Percentiles rank a stretch among this genome's conserved stretches.
These are phyloP conservation scores for Phytophthora podocarpi DNA, from an alignment of 352 stramenopile genomes.

Conservation along the genomic window DNA sequence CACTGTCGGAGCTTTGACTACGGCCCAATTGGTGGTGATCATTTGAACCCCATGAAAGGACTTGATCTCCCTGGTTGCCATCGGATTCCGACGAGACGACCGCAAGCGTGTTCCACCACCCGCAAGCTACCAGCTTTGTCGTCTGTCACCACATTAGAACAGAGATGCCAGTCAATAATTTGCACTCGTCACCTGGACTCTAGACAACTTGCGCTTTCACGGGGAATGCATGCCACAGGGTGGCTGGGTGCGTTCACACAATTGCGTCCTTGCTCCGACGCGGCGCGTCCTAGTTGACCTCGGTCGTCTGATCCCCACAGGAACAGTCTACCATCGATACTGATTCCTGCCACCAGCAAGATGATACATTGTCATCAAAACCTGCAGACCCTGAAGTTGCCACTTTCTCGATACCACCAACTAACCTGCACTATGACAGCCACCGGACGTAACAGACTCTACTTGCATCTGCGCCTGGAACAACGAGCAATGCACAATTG, in stretches of 20 bases:
- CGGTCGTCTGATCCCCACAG: conserved; percentile 76
- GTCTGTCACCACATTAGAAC: conserved; percentile 18
- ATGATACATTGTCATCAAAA: background rate
- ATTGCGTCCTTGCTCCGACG: conserved; percentile 10
- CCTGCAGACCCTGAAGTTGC: background rate
- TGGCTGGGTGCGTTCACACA: conserved; percentile 6
- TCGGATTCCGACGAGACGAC: conserved; percentile 25
- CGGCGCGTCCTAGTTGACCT: conserved; percentile 41
- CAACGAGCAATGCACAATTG: background rate
- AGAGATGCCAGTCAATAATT: background rate
- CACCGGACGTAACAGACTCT: conserved; percentile 54
- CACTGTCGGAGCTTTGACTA: background rate
- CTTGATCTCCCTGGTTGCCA: conserved; percentile 14
- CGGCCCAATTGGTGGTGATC: conserved; percentile 55
- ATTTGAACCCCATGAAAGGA: conserved; percentile 68
- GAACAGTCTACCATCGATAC: conserved; percentile 45
- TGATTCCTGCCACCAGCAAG: conserved; percentile 28
- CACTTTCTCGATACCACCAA: background rate
- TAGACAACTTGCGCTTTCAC: conserved; percentile 10
- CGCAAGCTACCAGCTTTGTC: conserved; percentile 57
- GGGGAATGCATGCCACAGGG: conserved; percentile 11
- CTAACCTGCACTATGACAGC: conserved; percentile 75
- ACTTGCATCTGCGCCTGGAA: conserved; percentile 34
- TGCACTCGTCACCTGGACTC: background rate
- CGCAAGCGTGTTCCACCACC: conserved; percentile 75